Conservation (phyloP, 176 grass and related monocot species). For the Paspalum vaginatum region DNA sequence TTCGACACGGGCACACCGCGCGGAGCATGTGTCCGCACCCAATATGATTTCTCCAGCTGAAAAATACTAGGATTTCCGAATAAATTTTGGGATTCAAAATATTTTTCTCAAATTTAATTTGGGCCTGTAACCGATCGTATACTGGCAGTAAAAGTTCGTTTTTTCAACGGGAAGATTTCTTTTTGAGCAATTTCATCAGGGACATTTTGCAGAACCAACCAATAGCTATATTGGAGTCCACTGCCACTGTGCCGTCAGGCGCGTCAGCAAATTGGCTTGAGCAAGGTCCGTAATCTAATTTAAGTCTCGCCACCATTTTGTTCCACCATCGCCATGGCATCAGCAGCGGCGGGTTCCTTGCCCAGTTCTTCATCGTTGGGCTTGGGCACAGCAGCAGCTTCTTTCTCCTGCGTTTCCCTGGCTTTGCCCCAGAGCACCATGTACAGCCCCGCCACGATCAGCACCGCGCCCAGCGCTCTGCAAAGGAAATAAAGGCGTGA, state of each 20-base stretch:
- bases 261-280: background rate
- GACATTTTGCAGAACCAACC: background rate
- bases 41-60: too few species aligned
- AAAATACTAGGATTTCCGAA: too few species aligned
- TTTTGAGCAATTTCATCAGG: too few species aligned
- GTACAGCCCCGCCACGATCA: constrained; percentile 64
- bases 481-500: background rate
- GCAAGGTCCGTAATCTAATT: background rate
- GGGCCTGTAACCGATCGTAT: background rate
- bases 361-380: constrained; percentile 18
- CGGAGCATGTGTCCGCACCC: too few species aligned
- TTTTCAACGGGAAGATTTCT: background rate
- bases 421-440: constrained; percentile 66
- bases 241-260: background rate
- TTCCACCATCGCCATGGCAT: background rate
- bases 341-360: background rate
- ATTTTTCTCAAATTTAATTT: too few species aligned
- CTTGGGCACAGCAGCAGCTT: background rate
- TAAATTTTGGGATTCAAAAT: too few species aligned
- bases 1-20: too few species aligned
- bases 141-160: background rate
- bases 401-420: constrained; percentile 38
- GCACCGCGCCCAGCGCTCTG: constrained; percentile 43
- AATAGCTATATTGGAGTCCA: background rate
- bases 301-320: constrained; percentile 10